Evolutionary conservation across 2,329 filamentous ascomycete species (phyloP), one percentile per base, ranked within the genome.

Genomic region (Mycocentrospora acerina): DNA sequence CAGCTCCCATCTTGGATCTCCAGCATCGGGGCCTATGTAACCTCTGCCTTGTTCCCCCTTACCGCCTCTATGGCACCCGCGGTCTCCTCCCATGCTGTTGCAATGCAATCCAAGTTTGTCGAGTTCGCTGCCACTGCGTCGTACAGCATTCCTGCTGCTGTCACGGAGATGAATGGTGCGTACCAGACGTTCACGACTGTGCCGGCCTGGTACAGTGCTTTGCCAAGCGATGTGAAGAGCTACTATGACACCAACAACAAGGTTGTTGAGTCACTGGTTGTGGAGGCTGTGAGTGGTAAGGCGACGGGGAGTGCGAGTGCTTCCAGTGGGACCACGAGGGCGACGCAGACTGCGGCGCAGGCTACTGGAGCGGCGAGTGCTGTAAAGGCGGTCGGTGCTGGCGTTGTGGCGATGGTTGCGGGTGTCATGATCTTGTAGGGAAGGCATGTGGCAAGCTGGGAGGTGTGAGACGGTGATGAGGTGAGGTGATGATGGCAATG

Each of bases 171-270:
- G 12, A 17, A n/a, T 6, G 43, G 37, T 7, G 40, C 14, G 6
- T 12, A 55, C 2, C 44, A 46, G 29, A 53, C 50, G 0, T 50
- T 53, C 37, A 55, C 51, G 2, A 41, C 39, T 2, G 38, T 45
- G 15, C 54, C 55, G 0, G 45, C 29, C 1, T 59, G 56, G 56
- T 59, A 57, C 40, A 46, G 35, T 15, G 54, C 53, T 24, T 46
- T 59, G 11, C 56, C 56, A 3, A 50, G 41, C 37, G 46, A 59
- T 16, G 36, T 59, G 14, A 55, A 53, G 47, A 48, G 42, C 28
- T 55, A 57, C 43, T 55, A 55, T 16, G 56, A 58, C 14, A 37
- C 35, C 27, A 46, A 51, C 33, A 56, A 56, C 31, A 25, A 38
- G 11, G 32, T 34, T 4, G 46, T 51, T 2, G 51, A 56, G 44